These are phyloP conservation scores for Zymoseptoria tritici DNA, from an alignment of 2,329 filamentous ascomycete genomes.

Conservation along the genomic window DNA sequence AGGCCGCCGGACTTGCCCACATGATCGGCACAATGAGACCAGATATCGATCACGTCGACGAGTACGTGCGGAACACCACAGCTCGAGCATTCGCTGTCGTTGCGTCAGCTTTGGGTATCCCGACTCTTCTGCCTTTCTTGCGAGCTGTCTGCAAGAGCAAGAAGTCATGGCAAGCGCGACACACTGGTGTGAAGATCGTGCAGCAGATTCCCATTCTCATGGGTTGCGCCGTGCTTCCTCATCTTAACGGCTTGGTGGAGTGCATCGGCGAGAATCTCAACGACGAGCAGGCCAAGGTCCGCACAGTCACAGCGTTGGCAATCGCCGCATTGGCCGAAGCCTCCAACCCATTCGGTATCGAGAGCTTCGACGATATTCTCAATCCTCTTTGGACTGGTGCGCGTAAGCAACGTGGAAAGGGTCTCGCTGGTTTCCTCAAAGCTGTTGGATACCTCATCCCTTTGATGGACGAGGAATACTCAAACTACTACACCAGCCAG, in stretches of 20 bases:
- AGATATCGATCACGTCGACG: conserved; percentile 96
- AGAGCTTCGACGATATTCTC: conserved; percentile 95
- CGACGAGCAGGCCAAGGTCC: conserved; percentile 95
- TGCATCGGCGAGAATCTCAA: conserved; percentile 94
- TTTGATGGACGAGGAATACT: conserved; percentile 98
- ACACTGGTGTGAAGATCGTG: conserved; percentile 98
- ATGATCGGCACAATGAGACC: conserved; percentile 99
- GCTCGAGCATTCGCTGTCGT: conserved; percentile 95
- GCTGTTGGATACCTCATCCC: conserved; percentile 97
- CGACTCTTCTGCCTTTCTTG: conserved; percentile 87
- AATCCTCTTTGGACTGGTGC: conserved; percentile 96
- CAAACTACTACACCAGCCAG: conserved; percentile 96
- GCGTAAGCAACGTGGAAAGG: conserved; percentile 92
- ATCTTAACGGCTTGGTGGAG: conserved; percentile 91
- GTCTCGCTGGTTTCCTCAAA: conserved; percentile 90
- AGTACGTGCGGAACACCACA: conserved; percentile 97
- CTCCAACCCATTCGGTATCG: conserved; percentile 96
- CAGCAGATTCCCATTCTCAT: conserved; percentile 98
- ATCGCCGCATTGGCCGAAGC: conserved; percentile 94
- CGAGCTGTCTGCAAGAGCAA: conserved; percentile 94
- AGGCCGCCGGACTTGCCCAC: conserved; percentile 90
- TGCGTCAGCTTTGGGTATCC: conserved; percentile 90
- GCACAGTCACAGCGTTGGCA: conserved; percentile 89
- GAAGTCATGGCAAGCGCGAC: conserved; percentile 96
- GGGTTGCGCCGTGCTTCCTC: conserved; percentile 92